Evolutionary conservation across 208 protist species (phyloP).

Genomic region (Crithidia acanthocephali): DNA sequence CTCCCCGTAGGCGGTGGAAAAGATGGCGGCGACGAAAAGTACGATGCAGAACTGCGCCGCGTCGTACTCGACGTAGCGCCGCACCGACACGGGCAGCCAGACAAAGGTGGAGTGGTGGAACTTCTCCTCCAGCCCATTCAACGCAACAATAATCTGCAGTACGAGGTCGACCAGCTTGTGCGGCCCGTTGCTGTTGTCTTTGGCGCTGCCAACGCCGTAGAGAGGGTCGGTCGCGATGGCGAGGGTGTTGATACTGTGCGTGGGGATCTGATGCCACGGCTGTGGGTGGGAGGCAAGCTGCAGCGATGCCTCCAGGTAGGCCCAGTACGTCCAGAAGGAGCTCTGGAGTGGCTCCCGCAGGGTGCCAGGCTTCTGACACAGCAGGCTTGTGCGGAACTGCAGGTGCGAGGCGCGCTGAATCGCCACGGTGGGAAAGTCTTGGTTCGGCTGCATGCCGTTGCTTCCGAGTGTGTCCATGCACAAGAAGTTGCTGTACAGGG

Average conservation of each 20-base stretch:
- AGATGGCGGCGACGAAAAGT: conserved; percentile 53
- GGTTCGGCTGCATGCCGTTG: conserved; percentile 74
- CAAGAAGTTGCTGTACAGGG: conserved; percentile 40
- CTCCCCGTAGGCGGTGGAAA: conserved; percentile 61
- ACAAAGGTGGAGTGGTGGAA: conserved; percentile 77
- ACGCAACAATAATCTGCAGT: conserved; percentile 43
- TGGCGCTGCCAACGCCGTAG: neutral
- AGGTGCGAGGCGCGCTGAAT: conserved; percentile 10
- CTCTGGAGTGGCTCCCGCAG: neutral
- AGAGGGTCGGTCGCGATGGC: conserved; percentile 44
- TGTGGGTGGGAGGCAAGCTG: conserved; percentile 35
- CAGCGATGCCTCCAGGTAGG: conserved; percentile 34
- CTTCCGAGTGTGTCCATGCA: conserved; percentile 58
- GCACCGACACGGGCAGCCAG: conserved; percentile 50
- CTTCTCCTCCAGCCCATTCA: conserved; percentile 72
- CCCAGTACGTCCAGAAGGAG: conserved; percentile 29
- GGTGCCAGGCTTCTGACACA: conserved; percentile 42
- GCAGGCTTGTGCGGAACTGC: conserved; percentile 24
- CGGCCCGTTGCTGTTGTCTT: neutral
- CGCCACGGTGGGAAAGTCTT: conserved; percentile 60
- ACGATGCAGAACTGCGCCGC: conserved; percentile 64
- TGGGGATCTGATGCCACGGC: conserved; percentile 45
- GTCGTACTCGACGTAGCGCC: conserved; percentile 63
- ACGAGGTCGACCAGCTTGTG: conserved; percentile 18
- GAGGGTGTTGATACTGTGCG: conserved; percentile 63